Percentiles rank a stretch among this genome's conserved stretches.
These are phyloP conservation scores for Ormosia emarginata DNA, from an alignment of 306 rosid genomes.

Conservation along the genomic window DNA sequence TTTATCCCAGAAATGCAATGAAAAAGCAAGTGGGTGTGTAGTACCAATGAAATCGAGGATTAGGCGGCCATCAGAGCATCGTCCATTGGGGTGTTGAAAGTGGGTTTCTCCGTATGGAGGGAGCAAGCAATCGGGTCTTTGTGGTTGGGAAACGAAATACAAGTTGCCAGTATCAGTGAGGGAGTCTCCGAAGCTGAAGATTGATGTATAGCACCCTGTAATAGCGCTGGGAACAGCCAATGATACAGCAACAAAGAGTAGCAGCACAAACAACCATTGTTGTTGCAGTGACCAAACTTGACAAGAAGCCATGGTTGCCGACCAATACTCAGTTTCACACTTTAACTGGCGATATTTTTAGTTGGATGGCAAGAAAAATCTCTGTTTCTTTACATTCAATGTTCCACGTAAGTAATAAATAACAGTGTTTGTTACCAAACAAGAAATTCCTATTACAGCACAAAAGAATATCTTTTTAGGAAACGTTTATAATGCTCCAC, in stretches of 20 bases:
- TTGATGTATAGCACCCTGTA: slow-evolving; percentile 30
- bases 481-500: no score
- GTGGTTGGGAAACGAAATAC: background rate
- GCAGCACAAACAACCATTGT: background rate
- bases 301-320: background rate
- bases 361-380: no score
- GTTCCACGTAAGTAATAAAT: no score
- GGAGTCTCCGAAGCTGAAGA: slow-evolving; percentile 75
- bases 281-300: background rate
- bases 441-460: no score
- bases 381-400: no score
- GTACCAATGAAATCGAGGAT: slow-evolving; percentile 75
- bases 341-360: no score
- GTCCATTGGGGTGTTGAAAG: slow-evolving; percentile 63
- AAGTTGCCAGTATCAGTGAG: slow-evolving; percentile 59
- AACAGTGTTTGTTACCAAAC: no score
- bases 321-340: background rate
- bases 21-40: background rate
- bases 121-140: slow-evolving; percentile 23
- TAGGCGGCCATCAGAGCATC: slow-evolving; percentile 85
- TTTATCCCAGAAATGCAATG: background rate
- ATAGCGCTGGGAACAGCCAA: background rate
- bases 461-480: no score
- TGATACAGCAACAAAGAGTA: background rate
- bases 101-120: slow-evolving; percentile 65